A percentile compares a stretch with the other conserved stretches of the same genome.
Conservation (phyloP, 2,329 filamentous ascomycete species). For the Aspergillus nomiae region DNA sequence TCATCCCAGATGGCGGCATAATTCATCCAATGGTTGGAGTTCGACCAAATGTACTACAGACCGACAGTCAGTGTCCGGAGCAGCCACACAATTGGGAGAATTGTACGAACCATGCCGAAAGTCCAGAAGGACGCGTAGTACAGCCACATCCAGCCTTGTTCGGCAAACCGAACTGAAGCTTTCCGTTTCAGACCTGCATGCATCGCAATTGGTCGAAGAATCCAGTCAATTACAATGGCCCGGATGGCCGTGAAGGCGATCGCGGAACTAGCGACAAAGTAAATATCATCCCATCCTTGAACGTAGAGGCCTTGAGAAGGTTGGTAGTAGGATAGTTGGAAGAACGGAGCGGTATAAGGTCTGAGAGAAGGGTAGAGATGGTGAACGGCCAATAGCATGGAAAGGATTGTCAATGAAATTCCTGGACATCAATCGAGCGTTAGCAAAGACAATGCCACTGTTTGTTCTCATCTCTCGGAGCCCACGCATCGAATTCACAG, state of each 20-base stretch:
- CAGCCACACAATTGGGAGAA: not conserved
- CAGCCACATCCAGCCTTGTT: conserved; percentile 87
- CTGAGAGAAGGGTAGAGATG: conserved; percentile 78
- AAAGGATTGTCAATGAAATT: conserved; percentile 81
- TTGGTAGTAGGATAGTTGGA: conserved; percentile 82
- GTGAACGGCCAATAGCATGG: conserved; percentile 80
- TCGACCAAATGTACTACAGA: conserved; percentile 73
- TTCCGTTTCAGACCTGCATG: conserved; percentile 76
- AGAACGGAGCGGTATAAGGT: conserved; percentile 81
- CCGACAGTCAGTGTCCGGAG: not conserved
- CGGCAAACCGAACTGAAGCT: conserved; percentile 78
- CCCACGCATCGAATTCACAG: not conserved
- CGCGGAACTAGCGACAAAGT: conserved; percentile 75
- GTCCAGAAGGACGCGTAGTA: conserved; percentile 84
- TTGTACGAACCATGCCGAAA: conserved; percentile 71
- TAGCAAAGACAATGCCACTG: conserved; percentile 5
- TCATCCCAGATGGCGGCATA: conserved; percentile 77
- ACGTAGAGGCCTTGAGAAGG: conserved; percentile 68
- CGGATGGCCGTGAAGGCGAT: conserved; percentile 85
- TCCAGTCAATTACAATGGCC: conserved; percentile 81
- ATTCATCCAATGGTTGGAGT: conserved; percentile 77
- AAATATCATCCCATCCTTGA: conserved; percentile 76
- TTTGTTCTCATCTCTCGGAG: not conserved
- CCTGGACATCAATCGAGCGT: conserved; percentile 53
- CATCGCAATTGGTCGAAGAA: conserved; percentile 76